Percentiles rank a stretch among this genome's conserved stretches.
phyloP scores from a whole-genome alignment of 495 filamentous ascomycete species.

The Penicillium maclennaniae region DNA sequence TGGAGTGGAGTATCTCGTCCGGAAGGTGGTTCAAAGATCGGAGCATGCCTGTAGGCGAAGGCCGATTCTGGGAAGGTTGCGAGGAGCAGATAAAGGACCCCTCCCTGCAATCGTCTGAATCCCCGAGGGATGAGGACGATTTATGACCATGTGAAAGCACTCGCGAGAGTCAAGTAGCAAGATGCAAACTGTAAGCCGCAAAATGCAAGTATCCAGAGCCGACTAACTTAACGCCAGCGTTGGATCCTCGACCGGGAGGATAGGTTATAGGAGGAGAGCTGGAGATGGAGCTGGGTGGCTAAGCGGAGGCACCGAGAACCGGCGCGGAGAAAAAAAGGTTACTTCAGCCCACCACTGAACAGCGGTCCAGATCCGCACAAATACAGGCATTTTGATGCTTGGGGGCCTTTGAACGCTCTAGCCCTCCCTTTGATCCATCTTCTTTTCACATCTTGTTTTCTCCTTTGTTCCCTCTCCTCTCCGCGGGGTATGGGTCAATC shows the following conservation, averaged over 20 bases:
- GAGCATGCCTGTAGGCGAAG: conserved; percentile 31
- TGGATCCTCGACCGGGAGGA: conserved; percentile 4
- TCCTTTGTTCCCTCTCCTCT: background rate
- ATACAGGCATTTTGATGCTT: background rate
- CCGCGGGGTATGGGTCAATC: conserved; percentile 69
- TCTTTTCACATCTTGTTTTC: background rate
- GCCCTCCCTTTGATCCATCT: background rate
- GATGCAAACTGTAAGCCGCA: background rate
- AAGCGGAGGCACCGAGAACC: background rate
- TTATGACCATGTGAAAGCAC: background rate
- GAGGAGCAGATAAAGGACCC: background rate
- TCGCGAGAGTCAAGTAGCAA: background rate
- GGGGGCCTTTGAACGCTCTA: background rate
- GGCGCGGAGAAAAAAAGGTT: background rate
- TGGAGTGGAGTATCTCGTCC: conserved; percentile 69
- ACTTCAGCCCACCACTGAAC: background rate
- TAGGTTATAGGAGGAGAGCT: background rate
- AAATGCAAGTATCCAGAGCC: background rate
- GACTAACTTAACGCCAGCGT: conserved; percentile 9
- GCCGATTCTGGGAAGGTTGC: background rate
- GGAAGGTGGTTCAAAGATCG: conserved; percentile 51
- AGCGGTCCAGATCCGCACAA: background rate
- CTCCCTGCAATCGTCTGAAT: background rate
- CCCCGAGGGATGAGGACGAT: background rate
- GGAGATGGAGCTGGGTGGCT: background rate